Base-by-base conservation (phyloP, 2,329 filamentous ascomycete genomes). In the Ceratocystiopsis sp. region DNA sequence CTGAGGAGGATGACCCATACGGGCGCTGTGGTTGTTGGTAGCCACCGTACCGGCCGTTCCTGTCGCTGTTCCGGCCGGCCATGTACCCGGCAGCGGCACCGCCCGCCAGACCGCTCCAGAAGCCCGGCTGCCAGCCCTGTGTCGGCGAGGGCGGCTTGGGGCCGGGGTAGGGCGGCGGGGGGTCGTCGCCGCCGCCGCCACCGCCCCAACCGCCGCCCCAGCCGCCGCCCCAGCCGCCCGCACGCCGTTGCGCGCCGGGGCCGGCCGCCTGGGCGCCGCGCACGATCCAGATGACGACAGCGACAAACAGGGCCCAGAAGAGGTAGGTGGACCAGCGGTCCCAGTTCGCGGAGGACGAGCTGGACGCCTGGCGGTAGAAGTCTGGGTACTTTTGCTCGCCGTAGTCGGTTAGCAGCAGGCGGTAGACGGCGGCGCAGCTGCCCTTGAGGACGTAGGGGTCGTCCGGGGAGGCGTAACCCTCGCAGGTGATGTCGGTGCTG, bases 381-480 rank as follows among this genome's bases (percentile, higher is more conserved):
- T 71, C 57, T 1, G 80, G 83, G 57, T 80, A 87, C 51, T 69
- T 74, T 52, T 71, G 61, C 61, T 87, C 77, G 3, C 91, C 91
- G 48, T 70, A 66, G 12, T 80, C 75, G 1, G 87, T 96, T 42
- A 96, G 65, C 0, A 81, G 59, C 8, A 96, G 61, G 14, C 80
- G 70, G 60, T 96, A 96, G 61, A 94, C 84, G 19, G 94, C 87
- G 14, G 82, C 91, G 61, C 89, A 96, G 59, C 83, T 91, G 18
- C 91, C 91, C 54, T 83, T 86, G 43, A 96, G 64, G n/a, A 96
- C 73, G 59, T 85, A 93, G 0, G 76, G 75, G 58, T 96, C 91
- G 39, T 89, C 75, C 1, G 79, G 62, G 14, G 65, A 68, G 45
- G 73, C 66, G 62, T 94, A 96, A 12, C 91, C 89, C 57, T 98